Conservation (phyloP, 768 basidiomycete genomes). For the Hericium rajendrae region DNA sequence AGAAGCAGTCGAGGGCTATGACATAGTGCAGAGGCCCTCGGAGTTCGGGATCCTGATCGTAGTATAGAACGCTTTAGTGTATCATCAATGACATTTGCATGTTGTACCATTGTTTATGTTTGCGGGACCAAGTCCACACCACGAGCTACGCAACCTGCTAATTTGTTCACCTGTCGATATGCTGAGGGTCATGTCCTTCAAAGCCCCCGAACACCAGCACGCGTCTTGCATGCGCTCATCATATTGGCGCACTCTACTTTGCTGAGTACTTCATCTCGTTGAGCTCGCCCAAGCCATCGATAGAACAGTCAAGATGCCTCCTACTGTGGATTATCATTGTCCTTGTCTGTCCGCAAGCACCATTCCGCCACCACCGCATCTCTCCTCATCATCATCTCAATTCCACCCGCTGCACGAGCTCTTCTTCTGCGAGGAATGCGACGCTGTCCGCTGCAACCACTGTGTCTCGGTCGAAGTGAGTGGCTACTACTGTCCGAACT, state of each 20-base stretch:
- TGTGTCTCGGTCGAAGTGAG: slow-evolving; percentile 92
- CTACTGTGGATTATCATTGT: slow-evolving; percentile 57
- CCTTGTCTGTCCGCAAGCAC: slow-evolving; percentile 55
- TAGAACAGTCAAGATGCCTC: slow-evolving; percentile 25
- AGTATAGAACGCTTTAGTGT: too few relatives aligned
- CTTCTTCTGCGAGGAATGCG: slow-evolving; percentile 98
- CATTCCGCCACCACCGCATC: slow-evolving; percentile 63
- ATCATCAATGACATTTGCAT: too few relatives aligned
- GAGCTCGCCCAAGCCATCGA: too few relatives aligned
- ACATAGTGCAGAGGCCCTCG: too few relatives aligned
- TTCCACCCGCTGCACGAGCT: slow-evolving; percentile 80
- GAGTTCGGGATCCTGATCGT: too few relatives aligned
- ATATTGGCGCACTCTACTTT: not conserved
- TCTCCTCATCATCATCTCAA: slow-evolving; percentile 67
- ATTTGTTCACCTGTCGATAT: not conserved
- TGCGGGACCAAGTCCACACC: too few relatives aligned
- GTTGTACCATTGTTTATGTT: too few relatives aligned
- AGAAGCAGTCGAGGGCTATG: too few relatives aligned
- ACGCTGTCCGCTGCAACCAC: slow-evolving; percentile 85
- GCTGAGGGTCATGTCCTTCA: not conserved
- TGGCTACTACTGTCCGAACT: slow-evolving; percentile 97
- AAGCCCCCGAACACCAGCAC: not conserved
- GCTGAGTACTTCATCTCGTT: too few relatives aligned
- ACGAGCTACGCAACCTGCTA: too few relatives aligned
- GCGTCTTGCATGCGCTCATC: not conserved